Base-by-base conservation (phyloP, 129 eudicot species). In the Heracleum sosnowskyi region DNA sequence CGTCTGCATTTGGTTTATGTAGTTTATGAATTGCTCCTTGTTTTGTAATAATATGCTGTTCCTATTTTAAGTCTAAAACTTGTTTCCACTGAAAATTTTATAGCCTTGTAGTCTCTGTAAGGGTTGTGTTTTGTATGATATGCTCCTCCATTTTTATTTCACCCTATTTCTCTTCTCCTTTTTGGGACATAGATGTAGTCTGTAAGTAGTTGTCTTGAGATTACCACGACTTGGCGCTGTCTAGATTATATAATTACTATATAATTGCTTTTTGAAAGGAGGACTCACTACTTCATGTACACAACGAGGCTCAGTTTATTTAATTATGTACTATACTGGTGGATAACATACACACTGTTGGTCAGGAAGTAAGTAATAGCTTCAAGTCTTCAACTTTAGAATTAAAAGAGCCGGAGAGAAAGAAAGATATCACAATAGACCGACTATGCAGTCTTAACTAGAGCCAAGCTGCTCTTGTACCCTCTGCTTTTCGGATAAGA, bases 1-100 rank as follows among this genome's bases (percentile, higher is more conserved):
- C 41, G 57, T 82, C 47, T 69, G 62, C 62, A 77, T 33, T 72
- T 81, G 62, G 57, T 11, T 78, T 63, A 29, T 57, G 22, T 46
- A 41, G 71, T 63, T 66, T 68, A 39, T 77, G 37, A 40, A 63
- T 41, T 51, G 34, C 55, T 64, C 11, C 34, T 49, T 40, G 1
- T n/a, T 39, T 46, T 46, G 53, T 46, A 46, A 16, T 46, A 2
- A 46, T 16, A 46, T 4, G 1, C 5, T 46, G 53, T 46, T 46
- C 53, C 6, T 15, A 46, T 46, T 46, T 3, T 46, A 46, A 46
- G 53, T 16, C 53, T 46, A 22, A 55, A 55, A 24, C 64, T 55
- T 24, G 64, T 55, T 24, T 55, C 13, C 26, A 24, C 29, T 24
- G 13, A 55, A 55, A 24, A 24, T 55, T 55, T 8, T 24, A 24